These are phyloP conservation scores for Erodium trifolium DNA, from an alignment of 441 rosid genomes.

Conservation along the genomic window DNA sequence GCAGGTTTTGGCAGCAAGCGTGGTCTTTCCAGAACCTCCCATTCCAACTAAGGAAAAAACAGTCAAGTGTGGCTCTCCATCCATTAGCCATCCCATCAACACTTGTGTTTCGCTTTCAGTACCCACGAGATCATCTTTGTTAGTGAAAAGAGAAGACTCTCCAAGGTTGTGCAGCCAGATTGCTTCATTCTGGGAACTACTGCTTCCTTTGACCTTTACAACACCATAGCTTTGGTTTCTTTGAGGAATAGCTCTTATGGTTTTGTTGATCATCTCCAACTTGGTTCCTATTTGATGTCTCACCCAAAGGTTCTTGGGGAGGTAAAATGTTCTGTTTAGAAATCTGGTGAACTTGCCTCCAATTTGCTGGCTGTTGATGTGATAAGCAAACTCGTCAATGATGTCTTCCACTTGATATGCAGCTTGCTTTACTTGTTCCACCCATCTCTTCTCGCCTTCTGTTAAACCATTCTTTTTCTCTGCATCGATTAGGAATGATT, in stretches of 20 bases:
- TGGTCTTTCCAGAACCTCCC: slow-evolving; percentile 34
- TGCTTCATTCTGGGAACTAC: neutral
- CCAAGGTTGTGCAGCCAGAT: slow-evolving; percentile 8
- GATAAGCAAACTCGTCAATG: neutral
- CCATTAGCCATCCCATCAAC: slow-evolving; percentile 24
- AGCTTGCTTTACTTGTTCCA: neutral
- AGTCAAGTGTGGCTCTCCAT: slow-evolving; percentile 16
- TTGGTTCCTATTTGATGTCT: neutral
- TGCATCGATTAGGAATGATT: neutral
- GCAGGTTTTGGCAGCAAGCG: slow-evolving; percentile 26
- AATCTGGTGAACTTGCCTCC: neutral
- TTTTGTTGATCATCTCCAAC: neutral
- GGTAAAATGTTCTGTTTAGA: neutral
- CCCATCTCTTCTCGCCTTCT: neutral
- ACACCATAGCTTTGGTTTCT: neutral
- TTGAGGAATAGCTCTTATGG: neutral
- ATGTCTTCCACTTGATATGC: neutral
- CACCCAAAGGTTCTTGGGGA: neutral
- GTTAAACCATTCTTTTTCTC: neutral
- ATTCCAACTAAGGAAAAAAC: slow-evolving; percentile 28
- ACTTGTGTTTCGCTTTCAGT: slow-evolving; percentile 20
- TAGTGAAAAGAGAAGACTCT: slow-evolving; percentile 26
- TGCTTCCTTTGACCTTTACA: neutral
- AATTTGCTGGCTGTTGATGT: neutral
- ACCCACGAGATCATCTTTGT: slow-evolving; percentile 29